Base-by-base conservation (phyloP, 371 early-diverging fungal species). In the Dinochytrium kinnereticum region DNA sequence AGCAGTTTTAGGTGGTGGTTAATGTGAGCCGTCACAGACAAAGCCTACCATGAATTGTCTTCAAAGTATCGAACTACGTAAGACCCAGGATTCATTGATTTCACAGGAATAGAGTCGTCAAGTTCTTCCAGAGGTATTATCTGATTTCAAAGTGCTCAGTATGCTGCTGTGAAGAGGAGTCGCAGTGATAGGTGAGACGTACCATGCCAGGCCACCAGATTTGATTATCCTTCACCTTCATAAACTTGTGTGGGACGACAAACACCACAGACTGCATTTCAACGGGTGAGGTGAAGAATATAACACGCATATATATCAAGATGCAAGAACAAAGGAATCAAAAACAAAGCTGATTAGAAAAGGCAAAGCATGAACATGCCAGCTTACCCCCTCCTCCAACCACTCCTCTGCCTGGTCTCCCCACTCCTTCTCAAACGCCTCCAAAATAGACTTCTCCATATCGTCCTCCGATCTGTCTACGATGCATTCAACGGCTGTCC, bases 51-150 rank as follows among this genome's bases (percentile, higher is more conserved):
- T 10, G 68, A 51, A 40, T 51, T 68, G 26, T 68, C 68, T 21
- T 49, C 68, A 51, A 68, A 68, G 68, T 68, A 68, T 7, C 68
- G 68, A 5, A 68, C 68, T 3, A 68, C 51, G 30, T 51, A 51
- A 53, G 68, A 51, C 13, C 51, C 51, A 30, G 68, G 51, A 1
- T 7, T 17, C 33, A 53, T 68, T 5, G 68, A 2, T 10, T n/a
- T 1, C 1, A 36, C 50, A 31, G 68, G 50, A 26, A 68, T 26
- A n/a, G 51, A 33, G 34, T 68, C 44, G 68, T 68, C 53, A n/a
- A 49, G 24, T 33, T 51, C 53, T 51, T 68, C 53, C 2, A 51
- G 53, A 31, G 53, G 51, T 19, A 68, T 44, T 13, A 51, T 68
- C 50, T 68, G 30, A n/a, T n/a, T n/a, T n/a, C n/a, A n/a, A n/a